Conservation (phyloP, 495 filamentous ascomycete species). For the Paragyromitra xinjiangensis region DNA sequence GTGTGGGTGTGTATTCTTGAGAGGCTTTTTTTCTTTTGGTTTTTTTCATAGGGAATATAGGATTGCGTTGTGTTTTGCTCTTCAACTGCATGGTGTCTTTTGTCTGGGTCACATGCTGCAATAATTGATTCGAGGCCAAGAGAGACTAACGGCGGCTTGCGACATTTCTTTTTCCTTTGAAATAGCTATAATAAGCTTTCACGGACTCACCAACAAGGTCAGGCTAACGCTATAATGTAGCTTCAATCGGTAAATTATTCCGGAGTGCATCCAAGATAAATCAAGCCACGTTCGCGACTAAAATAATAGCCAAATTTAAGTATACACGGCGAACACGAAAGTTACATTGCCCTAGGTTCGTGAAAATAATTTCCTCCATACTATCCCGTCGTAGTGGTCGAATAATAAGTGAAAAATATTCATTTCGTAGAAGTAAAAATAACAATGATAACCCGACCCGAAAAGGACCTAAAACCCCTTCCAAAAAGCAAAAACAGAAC, state of each 20-base stretch:
- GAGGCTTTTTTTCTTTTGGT: slow-evolving; percentile 9
- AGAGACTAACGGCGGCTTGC: background rate
- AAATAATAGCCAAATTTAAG: too few relatives aligned
- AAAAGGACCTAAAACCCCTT: slow-evolving; percentile 2
- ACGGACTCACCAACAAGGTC: background rate
- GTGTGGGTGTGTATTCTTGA: background rate
- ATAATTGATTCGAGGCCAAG: background rate
- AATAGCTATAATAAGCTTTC: background rate
- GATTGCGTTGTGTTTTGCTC: slow-evolving; percentile 3
- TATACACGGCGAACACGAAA: too few relatives aligned
- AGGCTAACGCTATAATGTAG: background rate
- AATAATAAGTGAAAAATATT: background rate
- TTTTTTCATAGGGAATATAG: slow-evolving; percentile 15
- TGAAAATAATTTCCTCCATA: background rate
- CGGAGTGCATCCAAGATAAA: background rate
- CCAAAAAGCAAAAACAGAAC: slow-evolving; percentile 11
- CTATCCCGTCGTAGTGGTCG: background rate
- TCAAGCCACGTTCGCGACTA: too few relatives aligned
- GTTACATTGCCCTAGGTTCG: background rate
- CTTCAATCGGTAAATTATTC: background rate
- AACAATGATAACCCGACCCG: slow-evolving; percentile 11
- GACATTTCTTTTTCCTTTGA: background rate
- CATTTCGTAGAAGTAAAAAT: slow-evolving; percentile 23
- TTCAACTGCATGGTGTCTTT: background rate
- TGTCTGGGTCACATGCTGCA: background rate